Evolutionary conservation across 768 basidiomycete genomes (phyloP), one percentile per base, ranked within the genome.

Genomic region (Lactifluus subvellereus): DNA sequence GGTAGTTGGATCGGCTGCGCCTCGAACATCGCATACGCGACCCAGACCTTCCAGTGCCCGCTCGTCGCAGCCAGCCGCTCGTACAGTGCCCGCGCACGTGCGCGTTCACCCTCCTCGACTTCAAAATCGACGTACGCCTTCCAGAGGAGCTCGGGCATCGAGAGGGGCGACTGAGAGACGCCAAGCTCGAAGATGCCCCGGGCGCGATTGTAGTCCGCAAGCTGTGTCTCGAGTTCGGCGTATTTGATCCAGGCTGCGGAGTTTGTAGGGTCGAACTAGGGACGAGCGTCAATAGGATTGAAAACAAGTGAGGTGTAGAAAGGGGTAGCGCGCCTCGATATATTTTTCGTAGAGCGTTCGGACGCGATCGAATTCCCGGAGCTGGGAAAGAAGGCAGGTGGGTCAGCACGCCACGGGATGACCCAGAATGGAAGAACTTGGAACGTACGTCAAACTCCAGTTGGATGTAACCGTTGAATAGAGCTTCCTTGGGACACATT

Each of bases 51-150:
- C 76, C 94, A 89, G 72, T 98, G 95, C 4, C 91, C 91, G 66
- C 93, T 96, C 54, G 89, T 78, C 37, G 83, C 76, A 53, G 97
- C 80, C 20, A 98, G 81, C 20, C 94, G 84, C 76, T 98, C 95
- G 72, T 97, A 98, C 45, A 98, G 72, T 6, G 80, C 79, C n/a
- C 96, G 80, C 1, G 91, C 88, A 16, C 84, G 81, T 61, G 90
- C 90, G 45, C 93, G 84, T 67, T 98, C 94, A 68, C 94, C 94
- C 73, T 97, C 94, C 63, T 91, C 90, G 60, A 88, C 85, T 75
- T 98, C 96, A 69, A 97, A 97, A 74, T 98, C 96, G 75, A 98
- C 91, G 74, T 93, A 98, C 6, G 93, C 91, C 73, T 96, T 94
- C 91, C 91, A 93, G 9, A 94, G 77, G 6, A 94, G 76, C 72